Evolutionary conservation across 2,329 filamentous ascomycete species (phyloP).

Genomic region (Paramyrothecium roridum): DNA sequence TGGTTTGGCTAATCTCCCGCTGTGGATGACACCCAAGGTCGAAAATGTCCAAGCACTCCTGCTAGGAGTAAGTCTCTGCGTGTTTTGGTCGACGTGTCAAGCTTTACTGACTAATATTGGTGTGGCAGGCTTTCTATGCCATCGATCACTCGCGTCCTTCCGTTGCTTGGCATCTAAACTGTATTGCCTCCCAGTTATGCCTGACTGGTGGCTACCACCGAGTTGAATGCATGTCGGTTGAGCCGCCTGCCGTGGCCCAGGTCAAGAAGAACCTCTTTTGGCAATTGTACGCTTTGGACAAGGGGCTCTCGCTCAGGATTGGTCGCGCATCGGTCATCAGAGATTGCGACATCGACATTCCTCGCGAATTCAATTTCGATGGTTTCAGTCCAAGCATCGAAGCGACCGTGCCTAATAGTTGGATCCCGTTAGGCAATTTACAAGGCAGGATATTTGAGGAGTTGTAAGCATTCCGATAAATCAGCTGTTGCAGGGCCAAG

Average conservation of each 20-base stretch:
- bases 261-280: constrained; percentile 44
- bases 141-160: constrained; percentile 61
- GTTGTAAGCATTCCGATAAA: constrained; percentile 20
- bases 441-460: constrained; percentile 58
- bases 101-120: not conserved
- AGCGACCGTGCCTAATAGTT: constrained; percentile 42
- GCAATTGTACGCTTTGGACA: constrained; percentile 55
- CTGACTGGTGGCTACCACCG: constrained; percentile 62
- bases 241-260: constrained; percentile 25
- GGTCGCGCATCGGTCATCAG: constrained; percentile 57
- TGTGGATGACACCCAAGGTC: constrained; percentile 52
- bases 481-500: no score
- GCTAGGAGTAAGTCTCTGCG: constrained; percentile 55
- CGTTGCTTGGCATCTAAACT: constrained; percentile 61
- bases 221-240: constrained; percentile 26
- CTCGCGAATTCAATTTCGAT: constrained; percentile 39
- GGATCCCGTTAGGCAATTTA: constrained; percentile 53
- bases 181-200: constrained; percentile 56
- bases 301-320: constrained; percentile 54
- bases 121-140: constrained; percentile 52
- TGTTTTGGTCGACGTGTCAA: no score
- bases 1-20: constrained; percentile 45
- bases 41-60: constrained; percentile 56
- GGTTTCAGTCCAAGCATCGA: constrained; percentile 26
- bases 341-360: constrained; percentile 56